phyloP scores from a whole-genome alignment of 129 eudicot species.

The Arctium lappa region DNA sequence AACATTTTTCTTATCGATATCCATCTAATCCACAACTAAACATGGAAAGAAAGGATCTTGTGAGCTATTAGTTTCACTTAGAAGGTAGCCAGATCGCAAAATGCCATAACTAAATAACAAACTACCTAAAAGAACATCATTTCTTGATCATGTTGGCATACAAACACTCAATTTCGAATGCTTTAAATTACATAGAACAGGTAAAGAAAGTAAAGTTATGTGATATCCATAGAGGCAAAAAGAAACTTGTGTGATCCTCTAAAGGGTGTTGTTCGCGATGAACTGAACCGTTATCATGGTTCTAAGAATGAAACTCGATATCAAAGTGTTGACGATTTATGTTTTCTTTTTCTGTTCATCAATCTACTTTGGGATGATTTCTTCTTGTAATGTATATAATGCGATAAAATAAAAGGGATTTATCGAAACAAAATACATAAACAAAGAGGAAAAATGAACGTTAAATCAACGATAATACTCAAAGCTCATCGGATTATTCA shows the following conservation, averaged over 20 bases:
- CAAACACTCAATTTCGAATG: neutral
- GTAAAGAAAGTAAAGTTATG: neutral
- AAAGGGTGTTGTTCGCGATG: neutral
- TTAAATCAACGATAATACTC: neutral
- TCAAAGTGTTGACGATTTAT: neutral
- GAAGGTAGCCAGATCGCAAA: neutral
- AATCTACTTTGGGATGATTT: neutral
- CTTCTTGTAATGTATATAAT: neutral
- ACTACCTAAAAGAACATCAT: neutral
- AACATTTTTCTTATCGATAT: conserved; percentile 17
- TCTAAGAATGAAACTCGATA: neutral
- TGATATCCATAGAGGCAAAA: neutral
- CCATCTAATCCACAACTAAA: conserved; percentile 29
- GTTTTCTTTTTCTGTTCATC: neutral
- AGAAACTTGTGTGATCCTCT: neutral
- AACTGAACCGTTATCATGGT: neutral
- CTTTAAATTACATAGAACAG: neutral
- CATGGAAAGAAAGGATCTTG: neutral
- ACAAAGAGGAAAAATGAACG: neutral
- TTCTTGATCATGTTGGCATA: neutral
- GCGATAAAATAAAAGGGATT: neutral
- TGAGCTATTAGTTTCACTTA: neutral
- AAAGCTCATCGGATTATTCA: neutral
- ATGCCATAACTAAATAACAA: neutral
- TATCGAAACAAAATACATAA: neutral